These are phyloP conservation scores for Poterioochromonas sp. DNA, from an alignment of 352 stramenopile species.

Conservation along the genomic window DNA sequence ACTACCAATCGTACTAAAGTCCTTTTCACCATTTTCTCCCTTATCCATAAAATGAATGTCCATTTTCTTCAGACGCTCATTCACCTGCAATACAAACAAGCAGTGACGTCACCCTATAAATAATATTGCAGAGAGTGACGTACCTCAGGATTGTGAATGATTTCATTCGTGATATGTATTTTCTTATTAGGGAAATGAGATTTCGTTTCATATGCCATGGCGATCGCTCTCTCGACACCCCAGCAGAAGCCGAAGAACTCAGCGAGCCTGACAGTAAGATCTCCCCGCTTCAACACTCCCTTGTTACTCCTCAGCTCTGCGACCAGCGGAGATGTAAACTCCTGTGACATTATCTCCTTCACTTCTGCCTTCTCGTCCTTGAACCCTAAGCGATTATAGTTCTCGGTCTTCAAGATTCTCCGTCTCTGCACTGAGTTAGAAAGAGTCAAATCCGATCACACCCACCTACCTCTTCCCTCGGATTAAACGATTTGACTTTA, in stretches of 20 bases:
- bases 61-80: slow-evolving; percentile 63
- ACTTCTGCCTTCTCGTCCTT: slow-evolving; percentile 56
- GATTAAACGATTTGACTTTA: too few species aligned
- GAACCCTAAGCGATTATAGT: slow-evolving; percentile 58
- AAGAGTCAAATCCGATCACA: too few species aligned
- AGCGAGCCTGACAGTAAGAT: slow-evolving; percentile 47
- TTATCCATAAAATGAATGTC: slow-evolving; percentile 62
- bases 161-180: slow-evolving; percentile 68
- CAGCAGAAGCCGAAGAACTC: slow-evolving; percentile 72
- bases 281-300: slow-evolving; percentile 53
- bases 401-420: slow-evolving; percentile 54
- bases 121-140: too few species aligned
- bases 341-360: slow-evolving; percentile 53
- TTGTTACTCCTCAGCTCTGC: slow-evolving; percentile 57
- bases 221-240: slow-evolving; percentile 57
- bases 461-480: too few species aligned
- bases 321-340: slow-evolving; percentile 60
- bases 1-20: slow-evolving; percentile 56
- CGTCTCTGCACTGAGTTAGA: slow-evolving; percentile 46
- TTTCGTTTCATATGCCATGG: slow-evolving; percentile 45
- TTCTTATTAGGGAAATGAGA: slow-evolving; percentile 39
- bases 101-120: background rate
- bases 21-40: slow-evolving; percentile 52
- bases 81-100: slow-evolving; percentile 45
- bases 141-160: slow-evolving; percentile 68